phyloP scores from a whole-genome alignment of 768 basidiomycete genomes.

The Suillus discolor region DNA sequence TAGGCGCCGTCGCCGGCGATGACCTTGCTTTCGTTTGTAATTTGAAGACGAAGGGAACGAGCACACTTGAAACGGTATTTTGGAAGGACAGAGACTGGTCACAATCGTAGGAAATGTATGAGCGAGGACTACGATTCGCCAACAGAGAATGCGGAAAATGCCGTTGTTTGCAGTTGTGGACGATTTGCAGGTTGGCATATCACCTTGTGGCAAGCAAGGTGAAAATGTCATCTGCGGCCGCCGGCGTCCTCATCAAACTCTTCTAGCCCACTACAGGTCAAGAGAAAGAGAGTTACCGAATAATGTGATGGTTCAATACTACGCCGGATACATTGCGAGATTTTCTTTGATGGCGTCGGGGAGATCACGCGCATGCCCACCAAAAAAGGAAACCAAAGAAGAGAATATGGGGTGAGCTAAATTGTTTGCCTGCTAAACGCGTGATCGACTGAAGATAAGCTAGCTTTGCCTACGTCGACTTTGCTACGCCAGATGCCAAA shows the following conservation, averaged over 20 bases:
- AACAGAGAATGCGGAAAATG: too few species aligned
- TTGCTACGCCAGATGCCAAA: slow-evolving; percentile 77
- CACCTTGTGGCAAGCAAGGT: too few species aligned
- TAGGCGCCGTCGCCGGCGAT: too few species aligned
- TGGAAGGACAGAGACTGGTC: too few species aligned
- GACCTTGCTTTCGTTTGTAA: too few species aligned
- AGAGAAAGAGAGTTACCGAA: slow-evolving; percentile 22
- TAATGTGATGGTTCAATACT: slow-evolving; percentile 65
- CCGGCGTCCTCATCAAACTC: slow-evolving; percentile 35
- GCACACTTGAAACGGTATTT: too few species aligned
- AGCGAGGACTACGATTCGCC: too few species aligned
- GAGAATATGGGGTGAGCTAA: slow-evolving; percentile 79
- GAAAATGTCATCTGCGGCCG: slow-evolving; percentile 22
- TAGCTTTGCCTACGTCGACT: slow-evolving; percentile 98
- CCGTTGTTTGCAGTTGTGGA: too few species aligned
- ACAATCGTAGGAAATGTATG: too few species aligned
- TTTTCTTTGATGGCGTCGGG: slow-evolving; percentile 73
- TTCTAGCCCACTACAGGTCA: slow-evolving; percentile 33
- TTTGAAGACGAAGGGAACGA: too few species aligned
- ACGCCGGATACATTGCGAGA: slow-evolving; percentile 65
- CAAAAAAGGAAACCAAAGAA: slow-evolving; percentile 55
- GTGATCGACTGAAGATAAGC: background rate
- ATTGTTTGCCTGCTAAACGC: slow-evolving; percentile 1
- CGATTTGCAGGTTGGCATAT: too few species aligned
- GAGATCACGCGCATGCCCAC: slow-evolving; percentile 88